Evolutionary conservation across 768 basidiomycete species (phyloP).

Genomic region (Favolaschia claudopus): DNA sequence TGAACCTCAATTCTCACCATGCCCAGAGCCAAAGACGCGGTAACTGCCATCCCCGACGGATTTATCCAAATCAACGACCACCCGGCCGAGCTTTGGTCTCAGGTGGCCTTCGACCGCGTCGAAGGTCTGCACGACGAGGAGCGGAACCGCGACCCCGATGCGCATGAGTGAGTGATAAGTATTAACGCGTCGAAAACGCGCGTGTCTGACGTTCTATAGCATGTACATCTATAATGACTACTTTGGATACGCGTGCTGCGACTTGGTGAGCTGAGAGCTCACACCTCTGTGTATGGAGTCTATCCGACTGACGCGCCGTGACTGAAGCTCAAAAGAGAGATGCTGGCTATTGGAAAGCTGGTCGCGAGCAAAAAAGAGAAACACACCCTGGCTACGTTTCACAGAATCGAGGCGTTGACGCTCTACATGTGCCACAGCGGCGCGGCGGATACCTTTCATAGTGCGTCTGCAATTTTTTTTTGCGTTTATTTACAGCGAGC

Average conservation of each 20-base stretch:
- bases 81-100: slow-evolving; percentile 14
- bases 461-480: not conserved
- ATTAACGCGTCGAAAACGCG: not conserved
- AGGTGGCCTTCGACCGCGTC: slow-evolving; percentile 17
- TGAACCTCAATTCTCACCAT: no score
- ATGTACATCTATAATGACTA: slow-evolving; percentile 21
- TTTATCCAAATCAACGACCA: slow-evolving; percentile 14
- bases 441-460: slow-evolving; percentile 8
- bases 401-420: slow-evolving; percentile 11
- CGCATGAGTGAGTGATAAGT: slow-evolving; percentile 16
- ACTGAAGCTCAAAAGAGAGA: slow-evolving; percentile 19
- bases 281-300: not conserved
- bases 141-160: slow-evolving; percentile 15
- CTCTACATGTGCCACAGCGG: slow-evolving; percentile 20
- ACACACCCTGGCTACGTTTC: slow-evolving; percentile 6
- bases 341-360: slow-evolving; percentile 18
- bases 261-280: not conserved
- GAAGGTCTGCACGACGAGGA: slow-evolving; percentile 16
- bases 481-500: not conserved
- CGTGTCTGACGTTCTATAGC: not conserved
- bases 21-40: not conserved
- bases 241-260: slow-evolving; percentile 23
- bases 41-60: slow-evolving; percentile 11
- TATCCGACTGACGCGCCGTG: not conserved
- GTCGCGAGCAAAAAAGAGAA: slow-evolving; percentile 7